Conservation (phyloP, 441 rosid genomes). For the Aquilaria agallochum region DNA sequence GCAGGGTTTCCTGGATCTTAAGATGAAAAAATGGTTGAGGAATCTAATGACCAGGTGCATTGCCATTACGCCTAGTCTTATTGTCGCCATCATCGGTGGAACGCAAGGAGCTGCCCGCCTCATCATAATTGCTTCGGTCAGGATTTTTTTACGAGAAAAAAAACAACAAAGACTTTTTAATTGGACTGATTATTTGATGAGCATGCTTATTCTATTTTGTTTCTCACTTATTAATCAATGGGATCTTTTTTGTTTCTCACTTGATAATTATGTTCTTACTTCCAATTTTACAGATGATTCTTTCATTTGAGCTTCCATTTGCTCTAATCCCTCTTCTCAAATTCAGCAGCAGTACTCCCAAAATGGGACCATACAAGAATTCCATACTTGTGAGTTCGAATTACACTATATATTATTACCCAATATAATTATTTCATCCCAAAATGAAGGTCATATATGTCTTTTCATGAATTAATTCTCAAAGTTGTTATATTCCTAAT, state of each 20-base stretch:
- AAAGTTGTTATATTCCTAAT: too few species aligned
- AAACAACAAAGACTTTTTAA: not conserved
- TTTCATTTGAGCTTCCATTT: slow-evolving; percentile 73
- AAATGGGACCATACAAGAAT: slow-evolving; percentile 80
- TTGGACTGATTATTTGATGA: not conserved
- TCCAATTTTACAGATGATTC: slow-evolving; percentile 49
- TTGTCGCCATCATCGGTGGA: slow-evolving; percentile 58
- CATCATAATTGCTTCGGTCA: slow-evolving; percentile 63
- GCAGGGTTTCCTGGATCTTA: slow-evolving; percentile 64
- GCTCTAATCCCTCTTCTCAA: slow-evolving; percentile 75
- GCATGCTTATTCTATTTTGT: not conserved
- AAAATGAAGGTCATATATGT: not conserved
- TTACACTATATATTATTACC: not conserved
- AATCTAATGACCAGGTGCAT: slow-evolving; percentile 59
- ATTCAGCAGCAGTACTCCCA: slow-evolving; percentile 62
- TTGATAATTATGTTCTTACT: not conserved
- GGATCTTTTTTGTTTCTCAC: too few species aligned
- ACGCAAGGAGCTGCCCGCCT: slow-evolving; percentile 48
- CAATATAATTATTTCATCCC: not conserved
- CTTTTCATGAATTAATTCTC: too few species aligned
- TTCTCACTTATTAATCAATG: not conserved
- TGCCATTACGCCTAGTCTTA: slow-evolving; percentile 57
- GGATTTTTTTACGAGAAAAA: not conserved
- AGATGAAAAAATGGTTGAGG: slow-evolving; percentile 61
- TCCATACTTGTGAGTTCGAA: slow-evolving; percentile 35